Base-by-base conservation (phyloP, 2,329 filamentous ascomycete species). In the Cladosporium colombiae region DNA sequence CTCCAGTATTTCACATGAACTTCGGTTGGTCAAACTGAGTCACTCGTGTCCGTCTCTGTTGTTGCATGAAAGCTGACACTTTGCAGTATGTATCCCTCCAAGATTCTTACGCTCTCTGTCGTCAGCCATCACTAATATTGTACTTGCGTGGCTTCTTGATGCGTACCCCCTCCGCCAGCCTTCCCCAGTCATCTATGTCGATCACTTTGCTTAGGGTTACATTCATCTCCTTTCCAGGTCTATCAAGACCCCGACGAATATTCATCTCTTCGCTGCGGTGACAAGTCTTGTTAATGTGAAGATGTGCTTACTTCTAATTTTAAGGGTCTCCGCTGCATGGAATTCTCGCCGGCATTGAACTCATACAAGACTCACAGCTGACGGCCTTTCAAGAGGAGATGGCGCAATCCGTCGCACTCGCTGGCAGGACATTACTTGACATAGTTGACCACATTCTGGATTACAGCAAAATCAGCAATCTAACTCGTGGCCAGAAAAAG, bases 1-100 rank as follows among this genome's bases (percentile, higher is more conserved):
- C 10, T 80, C 81, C 0, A 82, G 80, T 0, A 80, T 85, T 18
- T 81, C 78, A 29, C 84, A 86, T 69, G 84, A 86, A 67, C 74
- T 85, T 13, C 55, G 63, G 35, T 62, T 23, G 13, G 27, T 31
- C 16, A 21, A 3, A 25, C n/a, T 25, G 10, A 35, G 27, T 5
- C 29, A 23, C 2, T 2, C 5, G n/a, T 10, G n/a, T 16, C 2
- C n/a, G 11, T 57, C 14, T 57, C 14, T 10, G 10, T n/a, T 27
- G 7, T n/a, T 3, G 18, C 50, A n/a, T 31, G 16, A 18, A 8
- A 21, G 27, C 50, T 53, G 23, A 53, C 27, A 7, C 8, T 1
- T 18, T 5, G 7, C 50, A 53, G 50, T 53, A 53, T n/a, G 50
- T 53, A 31, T n/a, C 50, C 1, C 18, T 18, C 14, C 10, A 29